Evolutionary conservation across 192 early-diverging fungal genomes (phyloP).

Genomic region (Entrophospora sp.): DNA sequence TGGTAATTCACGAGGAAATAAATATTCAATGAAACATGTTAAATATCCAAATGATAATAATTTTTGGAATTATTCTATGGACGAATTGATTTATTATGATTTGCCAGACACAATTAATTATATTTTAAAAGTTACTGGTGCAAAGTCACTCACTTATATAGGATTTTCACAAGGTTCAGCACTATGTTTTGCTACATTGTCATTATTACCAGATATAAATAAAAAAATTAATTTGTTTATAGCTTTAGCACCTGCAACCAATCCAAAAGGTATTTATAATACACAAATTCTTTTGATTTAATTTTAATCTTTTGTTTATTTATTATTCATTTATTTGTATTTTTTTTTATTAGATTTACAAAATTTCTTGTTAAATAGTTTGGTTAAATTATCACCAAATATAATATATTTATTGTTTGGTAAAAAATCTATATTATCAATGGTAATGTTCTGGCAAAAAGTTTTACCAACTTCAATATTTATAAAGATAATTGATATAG

Average conservation of each 20-base stretch:
- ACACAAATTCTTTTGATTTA: background rate
- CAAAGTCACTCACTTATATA: conserved; percentile 72
- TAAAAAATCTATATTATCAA: conserved; percentile 64
- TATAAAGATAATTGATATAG: conserved; percentile 62
- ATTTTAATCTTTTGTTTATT: background rate
- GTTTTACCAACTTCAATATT: conserved; percentile 64
- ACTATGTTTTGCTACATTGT: conserved; percentile 79
- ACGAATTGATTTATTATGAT: conserved; percentile 81
- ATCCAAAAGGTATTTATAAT: conserved; percentile 46
- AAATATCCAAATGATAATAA: conserved; percentile 52
- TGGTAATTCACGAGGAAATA: conserved; percentile 94
- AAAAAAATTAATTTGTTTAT: conserved; percentile 82
- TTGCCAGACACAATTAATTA: conserved; percentile 80
- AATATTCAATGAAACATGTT: conserved; percentile 82
- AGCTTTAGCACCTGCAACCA: conserved; percentile 83
- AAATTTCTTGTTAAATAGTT: conserved; percentile 68
- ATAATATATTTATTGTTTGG: conserved; percentile 87
- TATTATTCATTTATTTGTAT: background rate
- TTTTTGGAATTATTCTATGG: conserved; percentile 94
- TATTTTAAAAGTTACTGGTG: conserved; percentile 76
- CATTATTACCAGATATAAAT: conserved; percentile 70
- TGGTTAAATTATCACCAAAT: conserved; percentile 75
- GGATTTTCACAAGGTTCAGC: conserved; percentile 96
- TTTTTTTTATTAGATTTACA: conserved; percentile 45
- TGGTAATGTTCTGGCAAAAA: conserved; percentile 78